These are phyloP conservation scores for Stereocaulon alpinum DNA, from an alignment of 495 filamentous ascomycete genomes.

Conservation along the genomic window DNA sequence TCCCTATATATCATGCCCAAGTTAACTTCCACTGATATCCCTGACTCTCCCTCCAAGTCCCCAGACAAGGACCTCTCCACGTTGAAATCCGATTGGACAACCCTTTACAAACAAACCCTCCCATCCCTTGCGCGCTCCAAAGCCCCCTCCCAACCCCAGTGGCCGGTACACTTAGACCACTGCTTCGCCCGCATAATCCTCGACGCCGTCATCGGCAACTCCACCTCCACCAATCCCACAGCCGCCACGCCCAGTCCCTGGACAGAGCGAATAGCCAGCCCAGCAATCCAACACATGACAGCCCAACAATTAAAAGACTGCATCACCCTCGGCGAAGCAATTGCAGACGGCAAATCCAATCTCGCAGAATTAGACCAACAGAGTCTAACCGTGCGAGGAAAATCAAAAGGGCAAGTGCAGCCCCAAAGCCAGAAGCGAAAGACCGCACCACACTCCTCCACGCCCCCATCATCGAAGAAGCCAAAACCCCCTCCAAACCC, in stretches of 20 bases:
- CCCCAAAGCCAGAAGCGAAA: conserved; percentile 5
- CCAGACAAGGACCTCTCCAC: background rate
- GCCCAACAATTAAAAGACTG: conserved; percentile 22
- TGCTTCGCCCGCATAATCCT: conserved; percentile 33
- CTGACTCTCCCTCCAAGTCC: background rate
- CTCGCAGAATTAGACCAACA: conserved; percentile 22
- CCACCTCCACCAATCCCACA: background rate
- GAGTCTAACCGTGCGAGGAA: conserved; percentile 25
- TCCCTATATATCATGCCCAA: background rate
- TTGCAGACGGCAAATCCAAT: conserved; percentile 23
- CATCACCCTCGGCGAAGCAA: conserved; percentile 23
- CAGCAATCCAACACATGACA: conserved; percentile 26
- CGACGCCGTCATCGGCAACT: conserved; percentile 27
- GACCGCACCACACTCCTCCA: background rate
- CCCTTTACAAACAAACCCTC: conserved; percentile 14
- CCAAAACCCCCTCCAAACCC: background rate
- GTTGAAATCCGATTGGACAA: conserved; percentile 7
- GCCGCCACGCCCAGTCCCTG: conserved; percentile 2
- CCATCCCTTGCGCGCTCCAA: conserved; percentile 14
- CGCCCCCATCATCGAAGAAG: background rate
- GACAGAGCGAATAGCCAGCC: conserved; percentile 11
- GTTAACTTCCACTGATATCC: background rate
- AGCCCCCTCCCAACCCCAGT: conserved; percentile 21
- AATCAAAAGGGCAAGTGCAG: conserved; percentile 13
- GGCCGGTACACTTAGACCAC: conserved; percentile 30